These are phyloP conservation scores for Thalia dealbata DNA, from an alignment of 176 grass and related monocot genomes.

Conservation along the genomic window DNA sequence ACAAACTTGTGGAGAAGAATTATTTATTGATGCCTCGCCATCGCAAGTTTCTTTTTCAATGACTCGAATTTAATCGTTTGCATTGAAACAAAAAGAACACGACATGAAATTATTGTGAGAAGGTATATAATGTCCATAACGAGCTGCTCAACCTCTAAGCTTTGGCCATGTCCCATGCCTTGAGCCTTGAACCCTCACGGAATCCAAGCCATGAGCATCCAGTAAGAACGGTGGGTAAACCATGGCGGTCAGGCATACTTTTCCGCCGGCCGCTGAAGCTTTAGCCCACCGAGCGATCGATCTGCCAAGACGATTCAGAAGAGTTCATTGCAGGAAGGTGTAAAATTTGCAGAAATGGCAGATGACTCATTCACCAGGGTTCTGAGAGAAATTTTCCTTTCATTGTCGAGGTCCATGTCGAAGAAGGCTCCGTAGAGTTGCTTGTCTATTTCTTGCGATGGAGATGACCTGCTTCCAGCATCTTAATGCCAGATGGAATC, in stretches of 20 bases:
- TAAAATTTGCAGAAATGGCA: not conserved
- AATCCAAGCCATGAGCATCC: slow-evolving; percentile 28
- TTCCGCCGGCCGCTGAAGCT: slow-evolving; percentile 60
- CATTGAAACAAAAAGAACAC: too few relatives aligned
- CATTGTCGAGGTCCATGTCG: slow-evolving; percentile 42
- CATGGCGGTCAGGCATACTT: slow-evolving; percentile 59
- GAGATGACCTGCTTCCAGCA: slow-evolving; percentile 41
- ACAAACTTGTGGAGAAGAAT: too few relatives aligned
- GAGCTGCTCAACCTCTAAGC: slow-evolving; percentile 7
- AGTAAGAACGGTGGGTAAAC: slow-evolving; percentile 38
- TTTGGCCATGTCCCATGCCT: slow-evolving; percentile 60
- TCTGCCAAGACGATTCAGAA: slow-evolving; percentile 28
- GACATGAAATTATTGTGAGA: too few relatives aligned
- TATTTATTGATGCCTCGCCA: too few relatives aligned
- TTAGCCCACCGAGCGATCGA: slow-evolving; percentile 67
- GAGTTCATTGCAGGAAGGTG: not conserved
- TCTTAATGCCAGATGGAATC: not conserved
- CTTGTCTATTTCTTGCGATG: slow-evolving; percentile 47
- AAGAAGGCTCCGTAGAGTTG: slow-evolving; percentile 73
- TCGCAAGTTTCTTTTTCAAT: too few relatives aligned
- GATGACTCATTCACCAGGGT: slow-evolving; percentile 48
- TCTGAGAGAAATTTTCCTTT: slow-evolving; percentile 61
- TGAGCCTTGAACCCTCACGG: slow-evolving; percentile 34
- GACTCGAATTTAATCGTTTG: too few relatives aligned
- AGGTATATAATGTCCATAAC: too few relatives aligned